Conservation (phyloP, 1,284 basidiomycete species). For the Somion occarium region DNA sequence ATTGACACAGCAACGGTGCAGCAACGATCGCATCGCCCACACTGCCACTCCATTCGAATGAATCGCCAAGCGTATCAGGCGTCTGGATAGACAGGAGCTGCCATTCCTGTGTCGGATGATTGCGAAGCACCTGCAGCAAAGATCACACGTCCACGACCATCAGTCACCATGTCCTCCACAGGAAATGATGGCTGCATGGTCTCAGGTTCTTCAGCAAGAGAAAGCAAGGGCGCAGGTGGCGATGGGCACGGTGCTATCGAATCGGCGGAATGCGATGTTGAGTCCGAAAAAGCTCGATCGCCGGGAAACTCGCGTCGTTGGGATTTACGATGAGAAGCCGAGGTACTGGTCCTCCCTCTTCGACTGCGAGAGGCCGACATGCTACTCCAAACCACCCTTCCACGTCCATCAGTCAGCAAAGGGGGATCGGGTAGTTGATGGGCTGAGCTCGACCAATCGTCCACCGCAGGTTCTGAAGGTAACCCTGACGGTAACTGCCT, state of each 20-base stretch:
- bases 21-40: too few relatives aligned
- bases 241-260: neutral
- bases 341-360: neutral
- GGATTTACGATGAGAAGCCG: neutral
- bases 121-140: too few relatives aligned
- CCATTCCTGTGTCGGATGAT: too few relatives aligned
- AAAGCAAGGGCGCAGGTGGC: neutral
- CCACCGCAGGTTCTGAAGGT: too few relatives aligned
- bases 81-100: too few relatives aligned
- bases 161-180: too few relatives aligned
- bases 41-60: too few relatives aligned
- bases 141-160: too few relatives aligned
- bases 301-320: neutral
- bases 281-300: neutral
- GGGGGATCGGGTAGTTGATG: conserved; percentile 36
- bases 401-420: conserved; percentile 52
- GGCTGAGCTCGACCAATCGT: neutral
- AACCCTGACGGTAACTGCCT: too few relatives aligned
- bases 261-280: neutral
- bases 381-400: conserved; percentile 54
- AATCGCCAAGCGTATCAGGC: too few relatives aligned
- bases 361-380: conserved; percentile 14
- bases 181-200: neutral
- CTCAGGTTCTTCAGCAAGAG: neutral
- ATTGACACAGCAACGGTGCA: too few relatives aligned